Conservation (phyloP, 495 filamentous ascomycete species). For the Daldinia decipiens region DNA sequence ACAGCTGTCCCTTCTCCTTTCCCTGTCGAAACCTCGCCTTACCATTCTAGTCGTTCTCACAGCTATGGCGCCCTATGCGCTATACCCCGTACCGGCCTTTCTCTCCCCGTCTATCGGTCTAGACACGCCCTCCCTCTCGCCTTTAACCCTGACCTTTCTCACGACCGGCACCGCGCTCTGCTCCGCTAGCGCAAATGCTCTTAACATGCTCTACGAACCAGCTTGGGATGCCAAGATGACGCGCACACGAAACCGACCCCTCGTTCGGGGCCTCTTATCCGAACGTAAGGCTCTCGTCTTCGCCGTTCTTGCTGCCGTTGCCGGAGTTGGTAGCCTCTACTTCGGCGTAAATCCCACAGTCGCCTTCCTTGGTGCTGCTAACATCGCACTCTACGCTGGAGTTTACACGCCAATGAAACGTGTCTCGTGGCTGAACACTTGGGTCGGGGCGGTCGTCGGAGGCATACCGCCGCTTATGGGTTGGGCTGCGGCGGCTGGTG, state of each 20-base stretch:
- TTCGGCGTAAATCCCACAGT: constrained; percentile 94
- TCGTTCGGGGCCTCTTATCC: constrained; percentile 84
- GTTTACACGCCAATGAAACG: constrained; percentile 94
- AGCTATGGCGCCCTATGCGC: constrained; percentile 88
- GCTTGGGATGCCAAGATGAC: constrained; percentile 91
- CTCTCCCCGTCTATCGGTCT: constrained; percentile 72
- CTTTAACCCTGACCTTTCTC: constrained; percentile 91
- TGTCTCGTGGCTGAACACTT: constrained; percentile 88
- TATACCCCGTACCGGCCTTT: constrained; percentile 87
- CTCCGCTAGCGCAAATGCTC: constrained; percentile 85
- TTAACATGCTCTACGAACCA: constrained; percentile 97
- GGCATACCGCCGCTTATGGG: constrained; percentile 97
- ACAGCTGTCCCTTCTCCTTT: constrained; percentile 82
- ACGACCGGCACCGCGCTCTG: constrained; percentile 88
- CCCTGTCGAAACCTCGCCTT: constrained; percentile 92
- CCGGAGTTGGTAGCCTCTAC: constrained; percentile 77
- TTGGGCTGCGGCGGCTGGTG: constrained; percentile 92
- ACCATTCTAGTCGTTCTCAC: constrained; percentile 91
- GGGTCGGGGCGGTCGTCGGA: constrained; percentile 92
- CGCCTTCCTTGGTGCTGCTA: constrained; percentile 82
- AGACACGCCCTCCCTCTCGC: constrained; percentile 82
- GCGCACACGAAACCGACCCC: constrained; percentile 86
- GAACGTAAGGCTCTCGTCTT: constrained; percentile 81
- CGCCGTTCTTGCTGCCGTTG: constrained; percentile 72
- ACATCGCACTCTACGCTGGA: constrained; percentile 90